These are phyloP conservation scores for Chiua sp. DNA, from an alignment of 1,284 basidiomycete species.

Conservation along the genomic window DNA sequence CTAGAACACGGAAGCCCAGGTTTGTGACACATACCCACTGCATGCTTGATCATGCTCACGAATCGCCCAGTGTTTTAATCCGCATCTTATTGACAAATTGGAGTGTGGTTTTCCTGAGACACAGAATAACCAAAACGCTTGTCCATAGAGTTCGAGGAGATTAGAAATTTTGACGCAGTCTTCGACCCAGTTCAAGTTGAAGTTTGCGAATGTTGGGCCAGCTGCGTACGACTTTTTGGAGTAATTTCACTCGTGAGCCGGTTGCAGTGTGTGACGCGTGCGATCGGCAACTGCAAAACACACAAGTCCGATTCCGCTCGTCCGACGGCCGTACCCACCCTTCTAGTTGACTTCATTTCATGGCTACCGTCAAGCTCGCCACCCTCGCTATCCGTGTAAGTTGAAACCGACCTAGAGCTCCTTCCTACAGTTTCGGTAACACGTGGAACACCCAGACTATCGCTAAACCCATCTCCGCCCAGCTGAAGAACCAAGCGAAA, in stretches of 20 bases:
- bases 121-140: too few relatives aligned
- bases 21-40: background rate
- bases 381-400: constrained; percentile 71
- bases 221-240: background rate
- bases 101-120: too few relatives aligned
- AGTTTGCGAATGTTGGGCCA: too few relatives aligned
- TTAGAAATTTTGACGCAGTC: background rate
- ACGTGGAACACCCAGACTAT: constrained; percentile 58
- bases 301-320: too few relatives aligned
- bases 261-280: background rate
- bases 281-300: background rate
- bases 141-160: background rate
- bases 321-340: background rate
- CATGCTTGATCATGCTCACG: background rate
- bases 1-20: background rate
- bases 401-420: background rate
- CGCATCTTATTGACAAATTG: too few relatives aligned
- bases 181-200: background rate
- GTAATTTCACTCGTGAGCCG: background rate
- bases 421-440: too few relatives aligned
- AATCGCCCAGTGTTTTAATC: too few relatives aligned
- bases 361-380: constrained; percentile 74
- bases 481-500: constrained; percentile 78
- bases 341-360: constrained; percentile 32
- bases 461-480: constrained; percentile 83